Evolutionary conservation across 768 basidiomycete species (phyloP).

Genomic region (Termitomyces sp.): DNA sequence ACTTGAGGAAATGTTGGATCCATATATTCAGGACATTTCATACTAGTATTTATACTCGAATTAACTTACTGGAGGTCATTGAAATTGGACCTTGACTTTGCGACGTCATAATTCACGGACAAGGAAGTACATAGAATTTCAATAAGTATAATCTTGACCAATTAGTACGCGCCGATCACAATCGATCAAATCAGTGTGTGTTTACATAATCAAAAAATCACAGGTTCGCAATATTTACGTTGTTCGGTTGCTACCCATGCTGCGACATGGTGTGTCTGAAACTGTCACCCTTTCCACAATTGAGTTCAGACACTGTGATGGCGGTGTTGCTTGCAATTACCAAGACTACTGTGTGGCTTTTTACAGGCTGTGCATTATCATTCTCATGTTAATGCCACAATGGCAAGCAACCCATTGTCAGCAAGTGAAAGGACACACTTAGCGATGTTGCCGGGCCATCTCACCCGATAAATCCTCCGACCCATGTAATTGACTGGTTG

Average conservation of each 20-base stretch:
- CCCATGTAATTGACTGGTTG: slow-evolving; percentile 5
- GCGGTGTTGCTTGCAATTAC: not conserved
- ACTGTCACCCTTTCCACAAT: not conserved
- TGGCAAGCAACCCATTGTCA: slow-evolving; percentile 1
- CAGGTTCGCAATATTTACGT: slow-evolving; percentile 1
- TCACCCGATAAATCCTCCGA: slow-evolving; percentile 3
- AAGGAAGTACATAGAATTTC: too few species aligned
- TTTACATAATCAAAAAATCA: not conserved
- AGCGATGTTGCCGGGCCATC: slow-evolving; percentile 10
- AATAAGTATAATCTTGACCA: not conserved
- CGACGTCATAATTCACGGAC: slow-evolving; percentile 4
- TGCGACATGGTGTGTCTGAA: slow-evolving; percentile 1
- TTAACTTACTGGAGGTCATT: not conserved
- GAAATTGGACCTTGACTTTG: not conserved
- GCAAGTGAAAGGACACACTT: not conserved
- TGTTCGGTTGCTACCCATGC: slow-evolving; percentile 16
- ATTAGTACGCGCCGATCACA: not conserved
- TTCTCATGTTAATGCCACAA: not conserved
- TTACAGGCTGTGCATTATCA: not conserved
- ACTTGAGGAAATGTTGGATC: not conserved
- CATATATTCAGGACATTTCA: too few species aligned
- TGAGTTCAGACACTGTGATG: not conserved
- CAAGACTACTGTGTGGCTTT: not conserved
- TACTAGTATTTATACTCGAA: not conserved
- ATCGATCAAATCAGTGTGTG: not conserved